A percentile compares a stretch with the other conserved stretches of the same genome.
Conservation (phyloP, 148 eudicot genomes). For the Camellia sinensis region DNA sequence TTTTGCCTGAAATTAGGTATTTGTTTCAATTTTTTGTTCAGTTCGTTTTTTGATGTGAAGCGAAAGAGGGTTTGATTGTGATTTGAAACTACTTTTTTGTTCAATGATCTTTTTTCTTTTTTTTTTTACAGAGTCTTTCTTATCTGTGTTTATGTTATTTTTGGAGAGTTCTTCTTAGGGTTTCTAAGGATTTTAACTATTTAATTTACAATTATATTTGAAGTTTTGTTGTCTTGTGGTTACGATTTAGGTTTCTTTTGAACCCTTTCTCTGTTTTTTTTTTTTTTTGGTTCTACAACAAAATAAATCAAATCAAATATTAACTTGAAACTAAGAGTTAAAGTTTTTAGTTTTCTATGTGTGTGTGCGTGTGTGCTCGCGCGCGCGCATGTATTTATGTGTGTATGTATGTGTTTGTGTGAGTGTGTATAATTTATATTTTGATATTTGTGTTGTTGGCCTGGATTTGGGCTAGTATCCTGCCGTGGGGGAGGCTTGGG, state of each 20-base stretch:
- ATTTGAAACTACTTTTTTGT: background rate
- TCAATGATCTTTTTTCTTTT: constrained; percentile 12
- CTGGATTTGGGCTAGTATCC: too few relatives aligned
- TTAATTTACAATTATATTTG: background rate
- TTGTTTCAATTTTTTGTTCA: background rate
- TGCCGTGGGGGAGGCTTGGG: too few relatives aligned
- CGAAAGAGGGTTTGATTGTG: background rate
- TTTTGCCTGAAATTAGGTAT: background rate
- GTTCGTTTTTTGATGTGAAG: background rate
- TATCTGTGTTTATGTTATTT: background rate
- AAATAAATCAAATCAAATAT: background rate
- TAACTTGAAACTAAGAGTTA: background rate
- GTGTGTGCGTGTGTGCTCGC: too few relatives aligned
- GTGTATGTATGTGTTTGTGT: too few relatives aligned
- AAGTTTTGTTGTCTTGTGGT: background rate
- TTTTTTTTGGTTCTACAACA: background rate
- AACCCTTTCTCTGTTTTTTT: background rate
- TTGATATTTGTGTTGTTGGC: too few relatives aligned
- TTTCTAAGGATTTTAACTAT: background rate
- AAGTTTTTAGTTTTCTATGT: background rate
- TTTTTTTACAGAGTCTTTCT: background rate
- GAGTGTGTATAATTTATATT: too few relatives aligned
- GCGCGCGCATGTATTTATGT: too few relatives aligned
- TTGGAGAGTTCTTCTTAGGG: background rate
- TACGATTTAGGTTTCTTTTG: background rate